phyloP scores from a whole-genome alignment of 768 basidiomycete genomes.

The Chalciporus pseudorubinellus region DNA sequence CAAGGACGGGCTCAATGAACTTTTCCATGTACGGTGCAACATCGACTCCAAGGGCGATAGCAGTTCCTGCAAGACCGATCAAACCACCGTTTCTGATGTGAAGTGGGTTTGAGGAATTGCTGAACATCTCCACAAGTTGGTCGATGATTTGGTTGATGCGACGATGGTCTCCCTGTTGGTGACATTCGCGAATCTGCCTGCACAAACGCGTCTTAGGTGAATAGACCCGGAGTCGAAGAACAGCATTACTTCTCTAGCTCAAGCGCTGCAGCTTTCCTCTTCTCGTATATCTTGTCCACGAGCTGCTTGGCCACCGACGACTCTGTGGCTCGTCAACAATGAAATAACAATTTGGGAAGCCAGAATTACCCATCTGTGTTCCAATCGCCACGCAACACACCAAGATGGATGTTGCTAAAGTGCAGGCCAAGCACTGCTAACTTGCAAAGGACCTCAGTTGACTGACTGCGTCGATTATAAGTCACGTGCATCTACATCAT shows the following conservation, averaged over 20 bases:
- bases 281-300: conserved; percentile 94
- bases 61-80: conserved; percentile 93
- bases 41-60: conserved; percentile 94
- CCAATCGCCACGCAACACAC: no score
- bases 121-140: conserved; percentile 94
- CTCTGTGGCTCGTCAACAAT: conserved; percentile 42
- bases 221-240: neutral
- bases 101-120: conserved; percentile 72
- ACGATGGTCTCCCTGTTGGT: conserved; percentile 75
- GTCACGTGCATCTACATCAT: neutral
- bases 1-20: conserved; percentile 84
- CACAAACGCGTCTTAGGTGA: conserved; percentile 14
- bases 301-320: conserved; percentile 74
- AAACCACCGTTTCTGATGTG: conserved; percentile 93
- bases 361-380: conserved; percentile 20
- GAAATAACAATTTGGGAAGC: neutral
- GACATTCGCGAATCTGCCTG: conserved; percentile 85
- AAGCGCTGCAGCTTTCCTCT: conserved; percentile 91
- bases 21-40: conserved; percentile 93
- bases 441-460: neutral
- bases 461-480: neutral
- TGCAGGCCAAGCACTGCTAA: neutral
- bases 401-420: neutral
- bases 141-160: conserved; percentile 87
- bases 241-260: conserved; percentile 83